These are phyloP conservation scores for Penicillium sp. DNA, from an alignment of 2,329 filamentous ascomycete species.

Conservation along the genomic window DNA sequence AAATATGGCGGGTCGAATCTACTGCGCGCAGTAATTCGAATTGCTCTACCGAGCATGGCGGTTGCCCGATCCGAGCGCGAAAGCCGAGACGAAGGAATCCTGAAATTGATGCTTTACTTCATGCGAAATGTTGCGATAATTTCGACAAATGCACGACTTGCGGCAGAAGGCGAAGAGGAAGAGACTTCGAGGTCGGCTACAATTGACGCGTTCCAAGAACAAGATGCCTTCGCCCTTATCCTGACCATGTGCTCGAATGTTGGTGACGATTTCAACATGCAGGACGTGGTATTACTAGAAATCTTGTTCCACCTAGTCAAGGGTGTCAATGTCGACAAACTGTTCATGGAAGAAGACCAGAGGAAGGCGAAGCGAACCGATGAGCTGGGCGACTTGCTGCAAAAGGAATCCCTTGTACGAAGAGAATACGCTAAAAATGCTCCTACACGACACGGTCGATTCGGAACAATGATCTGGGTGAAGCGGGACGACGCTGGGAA, in stretches of 20 bases:
- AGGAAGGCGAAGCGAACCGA: constrained; percentile 69
- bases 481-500: constrained; percentile 78
- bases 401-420: constrained; percentile 82
- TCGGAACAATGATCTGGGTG: constrained; percentile 97
- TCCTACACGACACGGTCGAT: constrained; percentile 87
- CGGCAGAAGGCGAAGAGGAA: constrained; percentile 84
- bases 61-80: constrained; percentile 74
- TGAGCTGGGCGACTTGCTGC: constrained; percentile 75
- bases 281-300: constrained; percentile 89
- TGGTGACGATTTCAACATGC: constrained; percentile 86
- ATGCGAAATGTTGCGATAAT: constrained; percentile 89
- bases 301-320: constrained; percentile 92
- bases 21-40: constrained; percentile 77
- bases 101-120: constrained; percentile 87
- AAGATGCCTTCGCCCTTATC: constrained; percentile 85
- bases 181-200: constrained; percentile 86
- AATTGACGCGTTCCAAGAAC: constrained; percentile 85
- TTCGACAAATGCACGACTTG: constrained; percentile 70
- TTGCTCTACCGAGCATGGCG: constrained; percentile 85
- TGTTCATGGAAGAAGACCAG: constrained; percentile 83
- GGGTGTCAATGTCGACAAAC: constrained; percentile 77
- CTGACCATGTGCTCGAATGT: constrained; percentile 90
- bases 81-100: constrained; percentile 83
- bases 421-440: constrained; percentile 76
- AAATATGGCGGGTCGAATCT: constrained; percentile 79